A percentile compares a stretch with the other conserved stretches of the same genome.
phyloP scores from a whole-genome alignment of 2,329 filamentous ascomycete genomes.

The Sordariomycetes sp. region DNA sequence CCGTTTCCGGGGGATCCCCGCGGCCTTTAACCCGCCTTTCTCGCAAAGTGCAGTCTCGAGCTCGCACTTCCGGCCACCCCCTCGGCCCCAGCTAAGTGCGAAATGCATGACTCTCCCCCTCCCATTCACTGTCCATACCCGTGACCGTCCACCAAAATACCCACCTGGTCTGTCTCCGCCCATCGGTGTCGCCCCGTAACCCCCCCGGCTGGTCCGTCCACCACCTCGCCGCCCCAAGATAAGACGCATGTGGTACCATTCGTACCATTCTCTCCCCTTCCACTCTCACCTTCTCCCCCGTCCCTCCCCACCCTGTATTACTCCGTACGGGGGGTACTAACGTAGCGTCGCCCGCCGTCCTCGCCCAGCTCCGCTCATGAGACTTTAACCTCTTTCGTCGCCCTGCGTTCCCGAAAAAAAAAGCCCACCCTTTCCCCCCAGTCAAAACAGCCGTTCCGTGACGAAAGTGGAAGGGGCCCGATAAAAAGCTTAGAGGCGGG shows the following conservation, averaged over 20 bases:
- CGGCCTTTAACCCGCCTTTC: not conserved
- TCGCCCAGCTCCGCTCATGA: not conserved
- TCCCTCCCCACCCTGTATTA: not conserved
- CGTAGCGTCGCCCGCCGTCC: not conserved
- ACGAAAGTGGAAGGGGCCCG: not conserved
- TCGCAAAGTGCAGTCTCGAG: not conserved
- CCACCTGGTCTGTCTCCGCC: not conserved
- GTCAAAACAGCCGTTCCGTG: conserved; percentile 3
- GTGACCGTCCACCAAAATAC: not conserved
- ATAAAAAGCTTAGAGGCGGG: not conserved
- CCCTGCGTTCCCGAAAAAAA: conserved; percentile 2
- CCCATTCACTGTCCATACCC: not conserved
- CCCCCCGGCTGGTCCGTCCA: not conserved
- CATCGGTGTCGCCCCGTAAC: not conserved
- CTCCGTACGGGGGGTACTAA: not conserved
- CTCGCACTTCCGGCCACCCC: not conserved
- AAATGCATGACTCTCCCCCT: not conserved
- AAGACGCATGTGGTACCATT: conserved; percentile 3
- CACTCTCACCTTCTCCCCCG: not conserved
- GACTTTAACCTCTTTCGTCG: conserved; percentile 5
- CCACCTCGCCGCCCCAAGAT: not conserved
- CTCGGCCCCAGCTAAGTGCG: not conserved
- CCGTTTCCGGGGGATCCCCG: not conserved
- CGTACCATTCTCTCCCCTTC: too few species aligned
- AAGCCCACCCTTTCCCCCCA: too few species aligned